Conservation (phyloP, 768 basidiomycete genomes). For the Boletus edulis region DNA sequence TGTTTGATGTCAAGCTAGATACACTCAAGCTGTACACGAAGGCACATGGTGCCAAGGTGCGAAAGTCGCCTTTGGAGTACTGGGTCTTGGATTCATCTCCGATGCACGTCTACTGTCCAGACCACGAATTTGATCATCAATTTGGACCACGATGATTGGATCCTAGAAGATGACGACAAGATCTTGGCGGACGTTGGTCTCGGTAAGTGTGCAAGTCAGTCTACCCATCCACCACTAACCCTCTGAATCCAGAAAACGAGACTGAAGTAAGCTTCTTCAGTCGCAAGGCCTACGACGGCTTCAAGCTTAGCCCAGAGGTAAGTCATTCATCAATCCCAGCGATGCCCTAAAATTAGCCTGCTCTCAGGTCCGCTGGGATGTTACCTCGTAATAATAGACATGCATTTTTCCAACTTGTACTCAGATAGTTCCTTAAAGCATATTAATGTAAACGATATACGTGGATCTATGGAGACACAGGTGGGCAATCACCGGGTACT, state of each 20-base stretch:
- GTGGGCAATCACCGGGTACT: slow-evolving; percentile 21
- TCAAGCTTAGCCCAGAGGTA: slow-evolving; percentile 83
- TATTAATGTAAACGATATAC: slow-evolving; percentile 31
- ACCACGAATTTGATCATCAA: slow-evolving; percentile 98
- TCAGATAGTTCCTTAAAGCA: slow-evolving; percentile 13
- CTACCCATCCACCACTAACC: neutral
- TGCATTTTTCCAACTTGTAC: neutral
- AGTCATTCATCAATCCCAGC: neutral
- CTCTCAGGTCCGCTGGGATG: slow-evolving; percentile 30
- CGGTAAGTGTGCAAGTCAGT: slow-evolving; percentile 51
- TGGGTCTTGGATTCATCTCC: neutral
- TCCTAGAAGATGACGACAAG: slow-evolving; percentile 65
- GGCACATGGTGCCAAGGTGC: slow-evolving; percentile 92
- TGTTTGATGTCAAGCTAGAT: slow-evolving; percentile 47
- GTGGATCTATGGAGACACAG: slow-evolving; percentile 29
- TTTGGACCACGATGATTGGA: slow-evolving; percentile 93
- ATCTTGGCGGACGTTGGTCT: slow-evolving; percentile 70
- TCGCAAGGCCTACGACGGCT: slow-evolving; percentile 68
- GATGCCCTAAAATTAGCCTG: neutral
- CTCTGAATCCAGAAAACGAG: slow-evolving; percentile 73
- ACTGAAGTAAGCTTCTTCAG: slow-evolving; percentile 94
- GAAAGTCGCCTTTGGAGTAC: neutral
- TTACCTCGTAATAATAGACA: slow-evolving; percentile 6
- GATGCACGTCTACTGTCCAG: slow-evolving; percentile 37
- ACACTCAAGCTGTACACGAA: slow-evolving; percentile 92